These are phyloP conservation scores for Spathaspora passalidarum DNA, from an alignment of 805 yeast genomes.

Conservation along the genomic window DNA sequence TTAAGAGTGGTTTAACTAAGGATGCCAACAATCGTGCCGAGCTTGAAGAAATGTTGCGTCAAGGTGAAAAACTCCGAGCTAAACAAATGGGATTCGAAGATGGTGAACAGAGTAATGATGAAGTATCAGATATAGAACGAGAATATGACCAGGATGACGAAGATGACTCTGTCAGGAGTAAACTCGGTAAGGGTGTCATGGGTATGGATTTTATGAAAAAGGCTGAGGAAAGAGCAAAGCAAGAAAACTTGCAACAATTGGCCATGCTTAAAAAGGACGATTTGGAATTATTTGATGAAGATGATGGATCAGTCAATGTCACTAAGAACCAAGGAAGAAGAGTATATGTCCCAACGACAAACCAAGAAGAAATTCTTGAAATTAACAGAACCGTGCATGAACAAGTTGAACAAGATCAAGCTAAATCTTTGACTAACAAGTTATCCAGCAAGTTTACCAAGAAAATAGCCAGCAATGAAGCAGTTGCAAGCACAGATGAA, in stretches of 20 bases:
- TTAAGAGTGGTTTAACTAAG: conserved; percentile 84
- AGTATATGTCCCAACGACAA: conserved; percentile 51
- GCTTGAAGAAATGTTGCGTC: conserved; percentile 89
- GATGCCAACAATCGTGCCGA: conserved; percentile 83
- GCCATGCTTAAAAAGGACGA: conserved; percentile 45
- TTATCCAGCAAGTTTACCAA: conserved; percentile 22
- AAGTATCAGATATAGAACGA: conserved; percentile 43
- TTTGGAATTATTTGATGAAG: conserved; percentile 35
- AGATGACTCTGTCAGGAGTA: conserved; percentile 30
- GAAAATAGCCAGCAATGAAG: conserved; percentile 15
- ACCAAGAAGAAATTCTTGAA: conserved; percentile 34
- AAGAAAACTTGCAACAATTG: conserved; percentile 54
- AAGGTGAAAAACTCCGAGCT: conserved; percentile 72
- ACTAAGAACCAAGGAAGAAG: conserved; percentile 74
- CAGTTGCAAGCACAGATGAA: conserved; percentile 4
- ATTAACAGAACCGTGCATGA: conserved; percentile 32
- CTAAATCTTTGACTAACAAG: conserved; percentile 43
- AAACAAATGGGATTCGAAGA: conserved; percentile 69
- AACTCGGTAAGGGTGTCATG: conserved; percentile 83
- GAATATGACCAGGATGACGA: conserved; percentile 35
- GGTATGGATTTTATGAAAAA: conserved; percentile 94
- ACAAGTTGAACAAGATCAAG: conserved; percentile 51
- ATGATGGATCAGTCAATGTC: conserved; percentile 42
- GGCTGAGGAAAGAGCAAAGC: conserved; percentile 70
- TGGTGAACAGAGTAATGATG: conserved; percentile 52